phyloP scores from a whole-genome alignment of 2,329 filamentous ascomycete species.

The Trichocomaceae sp. region DNA sequence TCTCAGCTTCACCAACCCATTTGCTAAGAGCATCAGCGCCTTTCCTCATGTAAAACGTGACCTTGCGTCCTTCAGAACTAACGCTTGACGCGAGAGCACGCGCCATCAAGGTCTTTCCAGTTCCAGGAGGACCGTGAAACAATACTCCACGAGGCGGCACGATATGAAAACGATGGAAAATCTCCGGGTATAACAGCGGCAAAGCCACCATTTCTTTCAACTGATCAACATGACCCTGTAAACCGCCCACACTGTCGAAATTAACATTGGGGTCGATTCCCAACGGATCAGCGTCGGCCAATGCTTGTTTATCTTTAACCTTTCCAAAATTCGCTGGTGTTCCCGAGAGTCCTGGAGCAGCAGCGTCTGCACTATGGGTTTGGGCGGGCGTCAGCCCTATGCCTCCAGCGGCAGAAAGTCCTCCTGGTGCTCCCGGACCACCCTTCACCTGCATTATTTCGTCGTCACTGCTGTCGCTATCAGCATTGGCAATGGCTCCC shows the following conservation, averaged over 20 bases:
- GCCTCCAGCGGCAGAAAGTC: conserved; percentile 49
- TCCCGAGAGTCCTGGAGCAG: conserved; percentile 49
- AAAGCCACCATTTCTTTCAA: conserved; percentile 98
- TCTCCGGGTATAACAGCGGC: conserved; percentile 86
- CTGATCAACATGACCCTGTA: conserved; percentile 91
- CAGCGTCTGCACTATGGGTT: conserved; percentile 51
- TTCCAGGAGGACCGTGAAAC: conserved; percentile 95
- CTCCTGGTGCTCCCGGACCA: conserved; percentile 55
- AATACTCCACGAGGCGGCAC: conserved; percentile 90
- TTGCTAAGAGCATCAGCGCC: conserved; percentile 96
- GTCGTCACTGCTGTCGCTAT: conserved; percentile 96
- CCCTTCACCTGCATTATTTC: conserved; percentile 58
- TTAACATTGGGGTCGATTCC: conserved; percentile 89
- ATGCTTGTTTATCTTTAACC: conserved; percentile 82
- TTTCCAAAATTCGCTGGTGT: conserved; percentile 82
- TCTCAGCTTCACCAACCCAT: conserved; percentile 97
- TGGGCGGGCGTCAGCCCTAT: conserved; percentile 49
- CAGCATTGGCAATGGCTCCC: conserved; percentile 70
- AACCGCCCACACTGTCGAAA: conserved; percentile 87
- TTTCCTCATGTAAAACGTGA: conserved; percentile 99
- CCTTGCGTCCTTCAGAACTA: conserved; percentile 81
- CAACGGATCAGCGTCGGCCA: conserved; percentile 89
- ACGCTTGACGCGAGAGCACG: conserved; percentile 87
- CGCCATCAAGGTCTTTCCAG: conserved; percentile 94
- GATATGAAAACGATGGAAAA: conserved; percentile 85